Conservation (phyloP, 306 rosid species). For the Sicyos baderoa region DNA sequence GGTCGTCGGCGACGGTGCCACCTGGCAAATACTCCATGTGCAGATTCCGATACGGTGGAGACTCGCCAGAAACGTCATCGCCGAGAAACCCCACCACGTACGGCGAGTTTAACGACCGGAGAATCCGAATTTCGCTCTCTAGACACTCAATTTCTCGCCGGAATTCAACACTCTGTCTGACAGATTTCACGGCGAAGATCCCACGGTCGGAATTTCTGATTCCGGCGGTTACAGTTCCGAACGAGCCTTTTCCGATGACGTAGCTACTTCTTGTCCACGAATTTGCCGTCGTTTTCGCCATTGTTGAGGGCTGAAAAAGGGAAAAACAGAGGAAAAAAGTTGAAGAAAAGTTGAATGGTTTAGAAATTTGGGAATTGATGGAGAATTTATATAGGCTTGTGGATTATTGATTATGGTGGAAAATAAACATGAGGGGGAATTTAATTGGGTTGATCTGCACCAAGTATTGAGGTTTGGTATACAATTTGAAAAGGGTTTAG, state of each 20-base stretch:
- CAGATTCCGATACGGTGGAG: slow-evolving; percentile 44
- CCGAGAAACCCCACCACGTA: slow-evolving; percentile 47
- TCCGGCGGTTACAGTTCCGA: slow-evolving; percentile 53
- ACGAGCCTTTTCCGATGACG: slow-evolving; percentile 62
- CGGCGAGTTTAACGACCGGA: slow-evolving; percentile 44
- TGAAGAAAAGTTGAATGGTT: not conserved
- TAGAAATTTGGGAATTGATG: not conserved
- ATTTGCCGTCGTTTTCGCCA: slow-evolving; percentile 12
- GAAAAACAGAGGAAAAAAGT: not conserved
- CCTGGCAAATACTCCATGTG: slow-evolving; percentile 72
- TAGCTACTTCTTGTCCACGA: slow-evolving; percentile 70
- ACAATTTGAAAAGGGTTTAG: not conserved
- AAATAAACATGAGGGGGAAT: not conserved
- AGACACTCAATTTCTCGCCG: slow-evolving; percentile 38
- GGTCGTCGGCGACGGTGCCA: slow-evolving; percentile 54
- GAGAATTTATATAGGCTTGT: slow-evolving; percentile 10
- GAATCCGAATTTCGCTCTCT: slow-evolving; percentile 65
- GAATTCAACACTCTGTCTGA: slow-evolving; percentile 27
- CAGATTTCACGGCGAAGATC: slow-evolving; percentile 77
- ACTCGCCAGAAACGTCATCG: slow-evolving; percentile 53
- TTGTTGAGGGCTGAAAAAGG: not conserved
- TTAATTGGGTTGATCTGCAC: slow-evolving; percentile 12
- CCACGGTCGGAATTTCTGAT: slow-evolving; percentile 30
- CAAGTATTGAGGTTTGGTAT: not conserved
- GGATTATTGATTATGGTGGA: not conserved